phyloP scores from a whole-genome alignment of 805 yeast genomes.

The Candida pseudofarinosa region DNA sequence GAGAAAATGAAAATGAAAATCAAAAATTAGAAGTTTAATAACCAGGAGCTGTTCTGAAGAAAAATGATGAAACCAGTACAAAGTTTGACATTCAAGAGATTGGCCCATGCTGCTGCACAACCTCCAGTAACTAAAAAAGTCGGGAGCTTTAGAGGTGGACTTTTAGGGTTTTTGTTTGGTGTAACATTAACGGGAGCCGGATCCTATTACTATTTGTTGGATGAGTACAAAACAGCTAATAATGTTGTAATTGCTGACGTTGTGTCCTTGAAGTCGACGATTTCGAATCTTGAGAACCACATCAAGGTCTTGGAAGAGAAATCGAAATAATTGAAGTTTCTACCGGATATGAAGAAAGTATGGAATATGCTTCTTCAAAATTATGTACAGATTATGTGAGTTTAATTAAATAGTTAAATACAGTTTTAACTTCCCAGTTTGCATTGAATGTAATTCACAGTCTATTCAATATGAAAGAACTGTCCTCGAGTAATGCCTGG shows the following conservation, averaged over 20 bases:
- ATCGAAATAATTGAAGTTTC: slow-evolving; percentile 6
- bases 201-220: slow-evolving; percentile 73
- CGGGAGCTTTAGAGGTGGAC: slow-evolving; percentile 44
- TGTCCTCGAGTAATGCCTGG: slow-evolving; percentile 21
- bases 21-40: neutral
- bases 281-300: slow-evolving; percentile 63
- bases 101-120: slow-evolving; percentile 29
- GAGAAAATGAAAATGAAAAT: neutral
- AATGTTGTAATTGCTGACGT: slow-evolving; percentile 73
- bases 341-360: neutral
- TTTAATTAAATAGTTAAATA: neutral
- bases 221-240: slow-evolving; percentile 71
- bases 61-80: neutral
- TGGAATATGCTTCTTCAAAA: neutral
- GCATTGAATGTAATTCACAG: neutral
- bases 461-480: neutral
- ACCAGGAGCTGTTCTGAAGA: neutral
- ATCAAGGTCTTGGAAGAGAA: slow-evolving; percentile 56
- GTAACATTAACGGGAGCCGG: slow-evolving; percentile 69
- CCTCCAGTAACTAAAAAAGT: slow-evolving; percentile 27
- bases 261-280: slow-evolving; percentile 62
- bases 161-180: slow-evolving; percentile 78
- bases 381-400: neutral
- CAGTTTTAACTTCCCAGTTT: neutral
- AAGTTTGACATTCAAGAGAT: neutral